Conservation (phyloP, 139 green algal genomes). For the Dunaliella primolecta region DNA sequence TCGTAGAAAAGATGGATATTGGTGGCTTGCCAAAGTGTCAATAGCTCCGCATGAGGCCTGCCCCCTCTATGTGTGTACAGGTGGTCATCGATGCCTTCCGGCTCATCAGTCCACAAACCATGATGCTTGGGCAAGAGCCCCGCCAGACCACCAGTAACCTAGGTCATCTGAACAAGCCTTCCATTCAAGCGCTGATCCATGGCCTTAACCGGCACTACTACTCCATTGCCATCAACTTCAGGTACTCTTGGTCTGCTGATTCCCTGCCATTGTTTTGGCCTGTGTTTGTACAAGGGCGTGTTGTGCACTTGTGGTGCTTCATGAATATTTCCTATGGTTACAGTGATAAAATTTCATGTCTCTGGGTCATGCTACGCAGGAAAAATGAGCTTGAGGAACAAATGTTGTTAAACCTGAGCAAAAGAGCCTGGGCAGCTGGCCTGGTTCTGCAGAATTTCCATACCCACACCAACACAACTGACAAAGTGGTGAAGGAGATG, state of each 20-base stretch:
- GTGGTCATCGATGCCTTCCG: slow-evolving; percentile 96
- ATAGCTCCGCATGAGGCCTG: too few relatives aligned
- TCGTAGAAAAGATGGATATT: too few relatives aligned
- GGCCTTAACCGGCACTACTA: slow-evolving; percentile 99
- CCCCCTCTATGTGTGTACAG: too few relatives aligned
- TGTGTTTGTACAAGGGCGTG: too few relatives aligned
- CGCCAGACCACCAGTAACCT: slow-evolving; percentile 96
- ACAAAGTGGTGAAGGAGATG: slow-evolving; percentile 78
- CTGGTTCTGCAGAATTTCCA: slow-evolving; percentile 73
- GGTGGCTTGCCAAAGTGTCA: too few relatives aligned
- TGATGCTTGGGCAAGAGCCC: slow-evolving; percentile 99
- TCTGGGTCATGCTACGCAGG: too few relatives aligned
- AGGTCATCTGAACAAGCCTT: slow-evolving; percentile 97
- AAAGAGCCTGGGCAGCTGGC: slow-evolving; percentile 84
- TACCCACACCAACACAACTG: slow-evolving; percentile 58
- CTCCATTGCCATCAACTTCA: slow-evolving; percentile 98
- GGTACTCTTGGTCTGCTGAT: too few relatives aligned
- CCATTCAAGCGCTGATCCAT: slow-evolving; percentile 95
- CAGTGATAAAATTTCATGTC: too few relatives aligned
- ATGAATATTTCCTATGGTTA: too few relatives aligned
- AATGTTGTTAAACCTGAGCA: slow-evolving; percentile 96
- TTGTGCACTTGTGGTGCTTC: too few relatives aligned
- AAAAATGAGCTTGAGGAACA: slow-evolving; percentile 98
- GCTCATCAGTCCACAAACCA: slow-evolving; percentile 94
- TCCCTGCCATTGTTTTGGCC: not conserved